Base-by-base conservation (phyloP, 257 asterid species). In the Datura wrightii region DNA sequence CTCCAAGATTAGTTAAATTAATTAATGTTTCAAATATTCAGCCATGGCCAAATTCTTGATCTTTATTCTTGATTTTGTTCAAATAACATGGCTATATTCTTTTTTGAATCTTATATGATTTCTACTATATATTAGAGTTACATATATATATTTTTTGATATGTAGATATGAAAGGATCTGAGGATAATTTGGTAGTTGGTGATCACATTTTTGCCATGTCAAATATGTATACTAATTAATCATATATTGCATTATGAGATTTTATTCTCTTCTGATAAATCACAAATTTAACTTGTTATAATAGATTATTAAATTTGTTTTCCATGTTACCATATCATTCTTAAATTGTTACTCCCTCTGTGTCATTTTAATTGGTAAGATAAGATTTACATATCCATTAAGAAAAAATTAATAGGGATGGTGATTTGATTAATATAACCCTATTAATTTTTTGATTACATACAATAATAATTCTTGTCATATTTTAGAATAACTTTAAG, bases 1-100 rank as follows among this genome's bases (percentile, higher is more conserved):
- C 2, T 66, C 2, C 24, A 15, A 15, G 24, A 67, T 67, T 67
- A 15, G 52, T 67, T 67, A 67, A 67, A 67, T 15, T 67, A 67
- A 67, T 39, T 67, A 24, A 24, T 24, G 24, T 39, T 15, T 37
- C 76, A 67, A 67, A 67, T 67, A 67, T 37, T 37, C 3, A 67
- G 78, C 78, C 52, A 67, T 37, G 31, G 31, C 52, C 78, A 67
- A 67, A 0, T 39, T 2, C 76, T 37, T 37, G 78, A 67, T 67
- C 52, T 67, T 67, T 67, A 67, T 67, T 78, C 82, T 52, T 78
- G 63, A 52, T 78, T 53, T 52, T 78, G 65, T 78, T 78, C 82
- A 52, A 34, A 41, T 69, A 78, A 78, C 65, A 78, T 78, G 82
- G 2, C 16, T 78, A 78, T 74, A 48, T 48, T 74, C 81, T 74